Percentiles rank a stretch among this genome's conserved stretches.
Conservation (phyloP, 2,329 filamentous ascomycete species). For the Phyllosticta capitalensis region DNA sequence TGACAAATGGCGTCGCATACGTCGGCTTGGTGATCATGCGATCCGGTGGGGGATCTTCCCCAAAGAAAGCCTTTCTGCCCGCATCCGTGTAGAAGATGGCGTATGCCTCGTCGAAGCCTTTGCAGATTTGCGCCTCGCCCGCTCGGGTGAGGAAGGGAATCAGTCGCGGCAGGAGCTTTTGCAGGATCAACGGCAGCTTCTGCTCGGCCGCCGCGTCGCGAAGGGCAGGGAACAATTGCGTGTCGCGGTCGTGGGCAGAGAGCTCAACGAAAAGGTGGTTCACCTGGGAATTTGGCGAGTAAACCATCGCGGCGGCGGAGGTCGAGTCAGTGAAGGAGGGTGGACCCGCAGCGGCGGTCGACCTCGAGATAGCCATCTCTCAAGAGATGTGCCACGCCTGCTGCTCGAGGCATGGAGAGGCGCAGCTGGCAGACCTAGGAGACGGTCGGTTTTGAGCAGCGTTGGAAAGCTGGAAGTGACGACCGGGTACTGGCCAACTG, state of each 20-base stretch:
- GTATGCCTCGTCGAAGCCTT: neutral
- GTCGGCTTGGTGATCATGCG: neutral
- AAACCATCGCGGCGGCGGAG: neutral
- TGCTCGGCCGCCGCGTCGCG: neutral
- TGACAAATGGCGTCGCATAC: neutral
- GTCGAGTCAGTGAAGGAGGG: too few relatives aligned
- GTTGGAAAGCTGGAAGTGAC: neutral
- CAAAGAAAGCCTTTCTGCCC: neutral
- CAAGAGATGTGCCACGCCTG: conserved; percentile 1
- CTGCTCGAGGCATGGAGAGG: conserved; percentile 7
- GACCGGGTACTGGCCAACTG: neutral
- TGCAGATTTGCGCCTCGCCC: too few relatives aligned
- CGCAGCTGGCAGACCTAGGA: neutral
- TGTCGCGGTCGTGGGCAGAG: neutral
- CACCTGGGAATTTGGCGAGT: neutral
- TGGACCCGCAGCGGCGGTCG: neutral
- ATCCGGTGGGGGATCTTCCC: neutral
- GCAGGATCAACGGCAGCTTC: neutral
- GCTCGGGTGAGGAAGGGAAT: too few relatives aligned
- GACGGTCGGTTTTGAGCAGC: neutral
- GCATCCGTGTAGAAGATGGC: neutral
- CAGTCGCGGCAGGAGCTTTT: too few relatives aligned
- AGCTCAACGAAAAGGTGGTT: neutral
- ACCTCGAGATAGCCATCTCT: conserved; percentile 4
- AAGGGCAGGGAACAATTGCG: neutral